Evolutionary conservation across 805 yeast genomes (phyloP).

Genomic region (Monosporozyma solicola): DNA sequence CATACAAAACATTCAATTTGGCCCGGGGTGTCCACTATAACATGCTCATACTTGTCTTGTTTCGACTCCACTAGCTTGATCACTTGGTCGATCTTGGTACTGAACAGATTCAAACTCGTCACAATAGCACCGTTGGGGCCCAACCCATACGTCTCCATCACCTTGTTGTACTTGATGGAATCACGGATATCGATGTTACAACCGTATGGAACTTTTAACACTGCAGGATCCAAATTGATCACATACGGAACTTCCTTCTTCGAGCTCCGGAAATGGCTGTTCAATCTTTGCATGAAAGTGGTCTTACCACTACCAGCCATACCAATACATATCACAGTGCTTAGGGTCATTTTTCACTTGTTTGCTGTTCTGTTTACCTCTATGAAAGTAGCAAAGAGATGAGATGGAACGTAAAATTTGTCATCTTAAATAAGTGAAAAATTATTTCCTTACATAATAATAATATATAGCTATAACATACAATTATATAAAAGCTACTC

Average conservation of each 20-base stretch:
- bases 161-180: slow-evolving; percentile 89
- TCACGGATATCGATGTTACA: slow-evolving; percentile 94
- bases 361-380: not conserved
- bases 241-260: slow-evolving; percentile 74
- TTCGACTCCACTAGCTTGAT: slow-evolving; percentile 77
- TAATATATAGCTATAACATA: not conserved
- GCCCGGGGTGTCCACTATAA: slow-evolving; percentile 95
- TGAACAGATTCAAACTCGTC: slow-evolving; percentile 81
- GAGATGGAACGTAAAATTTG: not conserved
- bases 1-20: slow-evolving; percentile 98
- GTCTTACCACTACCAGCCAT: slow-evolving; percentile 90
- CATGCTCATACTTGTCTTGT: slow-evolving; percentile 45
- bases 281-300: slow-evolving; percentile 91
- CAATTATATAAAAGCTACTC: not conserved
- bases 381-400: not conserved
- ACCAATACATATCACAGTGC: slow-evolving; percentile 45
- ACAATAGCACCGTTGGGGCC: slow-evolving; percentile 99
- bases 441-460: not conserved
- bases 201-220: slow-evolving; percentile 83
- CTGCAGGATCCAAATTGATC: slow-evolving; percentile 94
- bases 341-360: slow-evolving; percentile 26
- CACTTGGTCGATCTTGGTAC: slow-evolving; percentile 96
- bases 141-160: slow-evolving; percentile 87
- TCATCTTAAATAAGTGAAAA: not conserved
- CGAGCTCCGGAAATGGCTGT: slow-evolving; percentile 72